phyloP scores from a whole-genome alignment of 2,329 filamentous ascomycete genomes.

The Xylariaceae sp. region DNA sequence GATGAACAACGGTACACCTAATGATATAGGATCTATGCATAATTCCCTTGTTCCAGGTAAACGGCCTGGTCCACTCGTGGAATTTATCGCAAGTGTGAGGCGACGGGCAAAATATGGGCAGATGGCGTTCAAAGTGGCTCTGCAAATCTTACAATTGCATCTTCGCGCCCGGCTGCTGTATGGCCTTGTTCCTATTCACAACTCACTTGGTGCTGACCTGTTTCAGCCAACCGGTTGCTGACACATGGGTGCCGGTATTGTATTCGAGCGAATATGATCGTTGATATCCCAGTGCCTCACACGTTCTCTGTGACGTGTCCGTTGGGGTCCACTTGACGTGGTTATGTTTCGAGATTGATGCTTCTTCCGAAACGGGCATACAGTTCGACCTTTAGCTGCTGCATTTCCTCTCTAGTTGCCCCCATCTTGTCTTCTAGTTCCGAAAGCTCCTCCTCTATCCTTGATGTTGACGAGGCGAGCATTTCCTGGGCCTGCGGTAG shows the following conservation, averaged over 20 bases:
- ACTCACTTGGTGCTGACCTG: not conserved
- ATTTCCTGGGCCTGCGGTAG: conserved; percentile 83
- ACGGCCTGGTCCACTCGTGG: not conserved
- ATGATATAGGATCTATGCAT: not conserved
- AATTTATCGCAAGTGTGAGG: not conserved
- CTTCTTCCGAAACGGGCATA: conserved; percentile 94
- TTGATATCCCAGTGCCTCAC: not conserved
- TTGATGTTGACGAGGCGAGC: conserved; percentile 65
- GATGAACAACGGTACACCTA: not conserved
- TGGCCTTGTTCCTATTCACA: not conserved
- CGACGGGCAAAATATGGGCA: not conserved
- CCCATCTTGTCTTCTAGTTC: conserved; percentile 72
- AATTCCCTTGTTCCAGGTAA: not conserved
- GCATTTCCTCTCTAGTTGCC: conserved; percentile 79
- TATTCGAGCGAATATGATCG: not conserved
- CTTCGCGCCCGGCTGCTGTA: not conserved
- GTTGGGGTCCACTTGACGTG: not conserved
- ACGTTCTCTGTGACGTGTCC: not conserved
- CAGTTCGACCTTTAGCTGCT: conserved; percentile 80
- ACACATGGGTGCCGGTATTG: not conserved
- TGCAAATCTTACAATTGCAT: not conserved
- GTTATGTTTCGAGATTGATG: conserved; percentile 92
- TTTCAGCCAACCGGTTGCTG: not conserved
- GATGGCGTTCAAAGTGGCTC: not conserved
- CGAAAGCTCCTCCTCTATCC: conserved; percentile 72